Evolutionary conservation across 2,329 filamentous ascomycete genomes (phyloP), one percentile per base, ranked within the genome.

Genomic region (Ceratocystis cubensis): DNA sequence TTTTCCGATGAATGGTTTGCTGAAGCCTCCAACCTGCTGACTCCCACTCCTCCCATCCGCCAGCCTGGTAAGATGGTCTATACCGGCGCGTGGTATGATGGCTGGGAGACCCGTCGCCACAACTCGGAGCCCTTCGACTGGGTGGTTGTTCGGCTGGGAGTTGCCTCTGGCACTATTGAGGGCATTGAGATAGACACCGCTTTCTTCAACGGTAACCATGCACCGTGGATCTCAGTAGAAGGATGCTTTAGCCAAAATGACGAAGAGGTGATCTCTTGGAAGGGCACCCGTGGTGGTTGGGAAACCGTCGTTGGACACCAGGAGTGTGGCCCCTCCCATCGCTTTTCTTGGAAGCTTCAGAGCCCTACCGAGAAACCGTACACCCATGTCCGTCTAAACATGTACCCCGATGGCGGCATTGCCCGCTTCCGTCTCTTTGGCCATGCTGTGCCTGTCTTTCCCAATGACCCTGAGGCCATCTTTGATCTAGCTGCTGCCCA

Each of bases 381-480:
- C 76, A 92, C 89, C 0, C 89, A 94, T 74, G 87, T 92, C 50
- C 79, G 88, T 44, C 78, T 94, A 66, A 88, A 89, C 74, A 92
- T 92, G 89, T 92, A 90, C 73, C 88, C 89, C 0, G 89, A 94
- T 72, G 89, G 89, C 62, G 89, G 89, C 62, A 93, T 94, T 72
- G 88, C 89, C 48, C 79, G 89, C 64, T 92, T 93, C 77, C 81
- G 88, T 25, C 81, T 93, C 1, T 92, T 88, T 72, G 89, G 89
- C 5, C 82, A 85, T 69, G 89, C 88, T 1, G 82, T 91, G 1
- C 88, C 89, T 3, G 86, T 93, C 1, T 89, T 92, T 72, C 88
- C 89, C 1, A 78, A 82, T 30, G 82, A 88, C 71, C 76, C 79
- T 30, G 79, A 83, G 5, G 84, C 82, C 67, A 78, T 89, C 22